Percentiles rank a stretch among this genome's conserved stretches.
Conservation (phyloP, 1,284 basidiomycete genomes). For the Pseudozyma sp. region DNA sequence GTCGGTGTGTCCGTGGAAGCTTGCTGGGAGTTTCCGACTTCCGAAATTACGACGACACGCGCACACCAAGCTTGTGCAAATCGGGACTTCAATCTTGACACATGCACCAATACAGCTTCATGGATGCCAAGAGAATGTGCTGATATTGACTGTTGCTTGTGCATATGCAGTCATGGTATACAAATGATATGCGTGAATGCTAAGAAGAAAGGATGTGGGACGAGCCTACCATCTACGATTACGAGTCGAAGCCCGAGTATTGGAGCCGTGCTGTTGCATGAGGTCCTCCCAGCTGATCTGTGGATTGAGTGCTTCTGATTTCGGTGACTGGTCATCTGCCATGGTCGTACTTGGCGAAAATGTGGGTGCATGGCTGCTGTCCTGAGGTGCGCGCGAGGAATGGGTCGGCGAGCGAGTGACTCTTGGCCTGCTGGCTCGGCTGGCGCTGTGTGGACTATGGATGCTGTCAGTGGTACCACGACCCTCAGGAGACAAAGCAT, state of each 20-base stretch:
- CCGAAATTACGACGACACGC: conserved; percentile 6
- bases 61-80: neutral
- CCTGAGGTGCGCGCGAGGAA: neutral
- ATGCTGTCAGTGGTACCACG: conserved; percentile 40
- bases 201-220: neutral
- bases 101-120: no score
- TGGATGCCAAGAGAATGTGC: neutral
- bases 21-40: conserved; percentile 2
- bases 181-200: conserved; percentile 9
- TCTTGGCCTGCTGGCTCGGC: neutral
- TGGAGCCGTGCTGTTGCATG: conserved; percentile 16
- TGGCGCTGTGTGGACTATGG: conserved; percentile 20
- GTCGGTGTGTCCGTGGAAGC: conserved; percentile 10
- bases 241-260: neutral
- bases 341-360: neutral
- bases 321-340: neutral
- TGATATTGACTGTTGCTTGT: neutral
- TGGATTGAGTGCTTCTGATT: conserved; percentile 26
- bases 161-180: neutral
- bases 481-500: conserved; percentile 7
- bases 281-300: conserved; percentile 34
- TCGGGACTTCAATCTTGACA: no score
- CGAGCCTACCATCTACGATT: conserved; percentile 17
- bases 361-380: neutral
- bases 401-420: neutral